Conservation (phyloP, 208 protist species). For the Trichomonas vaginalis region DNA sequence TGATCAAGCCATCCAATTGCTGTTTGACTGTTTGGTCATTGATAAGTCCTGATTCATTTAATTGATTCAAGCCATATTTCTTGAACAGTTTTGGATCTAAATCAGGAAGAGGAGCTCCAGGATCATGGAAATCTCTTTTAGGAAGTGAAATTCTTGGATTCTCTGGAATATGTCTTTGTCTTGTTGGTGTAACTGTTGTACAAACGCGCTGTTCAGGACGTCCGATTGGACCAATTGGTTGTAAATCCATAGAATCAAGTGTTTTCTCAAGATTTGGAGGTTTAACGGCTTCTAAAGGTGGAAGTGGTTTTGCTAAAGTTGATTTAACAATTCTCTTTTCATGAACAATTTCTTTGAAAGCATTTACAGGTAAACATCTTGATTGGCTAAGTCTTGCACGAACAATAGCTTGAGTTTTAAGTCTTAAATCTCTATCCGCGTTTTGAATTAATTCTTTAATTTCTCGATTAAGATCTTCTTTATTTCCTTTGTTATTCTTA, state of each 20-base stretch:
- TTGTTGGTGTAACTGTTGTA: neutral
- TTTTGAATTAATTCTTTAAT: conserved; percentile 6
- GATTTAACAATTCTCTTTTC: neutral
- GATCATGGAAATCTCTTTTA: neutral
- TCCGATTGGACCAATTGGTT: neutral
- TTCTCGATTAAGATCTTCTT: neutral
- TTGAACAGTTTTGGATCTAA: neutral
- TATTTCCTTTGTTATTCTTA: neutral
- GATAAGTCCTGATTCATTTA: neutral
- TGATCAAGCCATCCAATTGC: neutral
- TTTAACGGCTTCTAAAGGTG: neutral
- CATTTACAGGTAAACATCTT: neutral
- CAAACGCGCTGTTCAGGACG: neutral
- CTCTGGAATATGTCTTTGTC: neutral
- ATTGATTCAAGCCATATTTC: neutral
- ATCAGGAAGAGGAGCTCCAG: neutral
- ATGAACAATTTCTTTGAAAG: neutral
- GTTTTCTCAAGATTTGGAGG: neutral
- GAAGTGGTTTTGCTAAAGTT: neutral
- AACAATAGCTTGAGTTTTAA: conserved; percentile 1
- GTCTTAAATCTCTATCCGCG: neutral
- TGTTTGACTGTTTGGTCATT: neutral
- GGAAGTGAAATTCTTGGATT: neutral
- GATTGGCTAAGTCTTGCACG: neutral
- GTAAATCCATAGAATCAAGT: neutral